Evolutionary conservation across 805 yeast genomes (phyloP).

Genomic region (Yarrowia hollandica): DNA sequence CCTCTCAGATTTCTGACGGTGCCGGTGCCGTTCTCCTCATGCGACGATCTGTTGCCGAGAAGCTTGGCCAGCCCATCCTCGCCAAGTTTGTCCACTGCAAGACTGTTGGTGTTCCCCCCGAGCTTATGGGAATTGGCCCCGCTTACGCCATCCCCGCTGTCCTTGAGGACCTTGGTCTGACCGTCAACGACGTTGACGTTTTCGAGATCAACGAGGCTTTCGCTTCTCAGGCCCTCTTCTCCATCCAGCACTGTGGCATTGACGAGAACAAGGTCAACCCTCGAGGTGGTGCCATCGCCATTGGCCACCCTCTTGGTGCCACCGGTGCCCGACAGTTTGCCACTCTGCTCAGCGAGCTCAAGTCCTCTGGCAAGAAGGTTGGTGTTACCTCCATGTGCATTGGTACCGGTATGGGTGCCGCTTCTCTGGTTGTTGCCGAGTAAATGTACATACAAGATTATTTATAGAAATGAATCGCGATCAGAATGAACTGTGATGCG

Average conservation of each 20-base stretch:
- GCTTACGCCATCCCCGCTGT: conserved; percentile 91
- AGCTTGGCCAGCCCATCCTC: conserved; percentile 64
- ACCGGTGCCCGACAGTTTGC: conserved; percentile 94
- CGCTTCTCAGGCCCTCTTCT: conserved; percentile 89
- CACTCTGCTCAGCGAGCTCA: conserved; percentile 77
- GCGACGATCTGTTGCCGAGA: conserved; percentile 81
- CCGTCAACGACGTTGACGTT: conserved; percentile 64
- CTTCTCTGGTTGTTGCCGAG: conserved; percentile 80
- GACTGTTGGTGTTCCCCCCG: conserved; percentile 93
- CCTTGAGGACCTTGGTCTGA: conserved; percentile 59
- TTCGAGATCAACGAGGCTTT: conserved; percentile 96
- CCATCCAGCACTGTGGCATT: conserved; percentile 64
- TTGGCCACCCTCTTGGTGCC: conserved; percentile 92
- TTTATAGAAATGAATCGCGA: conserved; percentile 21
- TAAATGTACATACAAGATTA: conserved; percentile 40
- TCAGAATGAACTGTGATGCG: not conserved
- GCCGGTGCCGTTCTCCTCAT: conserved; percentile 87
- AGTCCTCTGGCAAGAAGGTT: conserved; percentile 63
- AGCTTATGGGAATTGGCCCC: conserved; percentile 97
- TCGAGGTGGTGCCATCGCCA: conserved; percentile 94
- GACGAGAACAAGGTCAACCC: conserved; percentile 77
- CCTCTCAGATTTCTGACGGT: conserved; percentile 95
- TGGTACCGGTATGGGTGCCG: conserved; percentile 99
- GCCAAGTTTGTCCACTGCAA: conserved; percentile 81
- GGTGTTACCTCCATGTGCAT: conserved; percentile 97